phyloP scores from a whole-genome alignment of 345 rosid genomes.

The Camelina sativa region DNA sequence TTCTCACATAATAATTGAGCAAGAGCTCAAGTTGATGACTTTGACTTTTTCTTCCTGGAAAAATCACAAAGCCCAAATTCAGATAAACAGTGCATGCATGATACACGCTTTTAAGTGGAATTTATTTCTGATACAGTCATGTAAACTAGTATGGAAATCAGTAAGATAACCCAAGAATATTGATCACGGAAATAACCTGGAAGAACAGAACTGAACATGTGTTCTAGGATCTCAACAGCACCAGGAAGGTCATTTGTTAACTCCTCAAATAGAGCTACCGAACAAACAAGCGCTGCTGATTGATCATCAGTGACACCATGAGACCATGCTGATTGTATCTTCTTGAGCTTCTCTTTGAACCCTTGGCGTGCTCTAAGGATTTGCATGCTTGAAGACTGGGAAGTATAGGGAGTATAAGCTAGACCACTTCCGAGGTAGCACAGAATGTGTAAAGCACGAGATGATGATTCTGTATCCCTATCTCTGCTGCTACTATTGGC shows the following conservation, averaged over 20 bases:
- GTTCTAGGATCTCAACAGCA: slow-evolving; percentile 66
- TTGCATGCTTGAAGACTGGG: slow-evolving; percentile 76
- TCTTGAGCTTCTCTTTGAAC: slow-evolving; percentile 67
- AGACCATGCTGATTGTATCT: slow-evolving; percentile 66
- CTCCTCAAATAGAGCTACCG: slow-evolving; percentile 90
- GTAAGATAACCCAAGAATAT: slow-evolving; percentile 1
- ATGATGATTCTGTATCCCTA: slow-evolving; percentile 57
- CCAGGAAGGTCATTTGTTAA: slow-evolving; percentile 66
- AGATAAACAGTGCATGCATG: slow-evolving; percentile 23
- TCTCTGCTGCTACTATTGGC: slow-evolving; percentile 41
- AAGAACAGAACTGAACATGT: slow-evolving; percentile 76
- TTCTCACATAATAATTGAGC: slow-evolving; percentile 59
- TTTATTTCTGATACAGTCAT: slow-evolving; percentile 9
- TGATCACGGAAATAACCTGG: slow-evolving; percentile 65
- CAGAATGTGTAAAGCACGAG: slow-evolving; percentile 75
- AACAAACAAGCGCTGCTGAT: slow-evolving; percentile 72
- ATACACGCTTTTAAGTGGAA: slow-evolving; percentile 4
- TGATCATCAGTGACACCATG: slow-evolving; percentile 74
- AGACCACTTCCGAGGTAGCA: slow-evolving; percentile 79
- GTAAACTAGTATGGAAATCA: slow-evolving; percentile 19
- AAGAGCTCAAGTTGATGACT: slow-evolving; percentile 74
- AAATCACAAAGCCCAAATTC: slow-evolving; percentile 21
- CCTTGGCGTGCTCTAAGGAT: slow-evolving; percentile 92
- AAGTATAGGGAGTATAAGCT: slow-evolving; percentile 62
- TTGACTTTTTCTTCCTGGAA: slow-evolving; percentile 75